Evolutionary conservation across 1,284 basidiomycete genomes (phyloP).

Genomic region (Stygiomarasmius scandens): DNA sequence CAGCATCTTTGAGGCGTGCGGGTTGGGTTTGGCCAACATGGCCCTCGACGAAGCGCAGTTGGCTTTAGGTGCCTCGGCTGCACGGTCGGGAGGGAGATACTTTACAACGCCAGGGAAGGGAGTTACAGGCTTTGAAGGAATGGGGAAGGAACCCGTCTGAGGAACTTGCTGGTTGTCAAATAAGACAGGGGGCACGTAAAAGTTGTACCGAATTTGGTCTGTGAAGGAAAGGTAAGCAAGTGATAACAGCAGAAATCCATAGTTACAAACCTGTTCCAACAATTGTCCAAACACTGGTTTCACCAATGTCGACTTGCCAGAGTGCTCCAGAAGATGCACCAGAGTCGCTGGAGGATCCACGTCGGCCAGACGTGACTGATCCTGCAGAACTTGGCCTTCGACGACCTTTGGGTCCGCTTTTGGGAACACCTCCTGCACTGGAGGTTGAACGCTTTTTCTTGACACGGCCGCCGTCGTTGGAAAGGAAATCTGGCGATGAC

Average conservation of each 20-base stretch:
- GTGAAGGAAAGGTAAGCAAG: slow-evolving; percentile 19
- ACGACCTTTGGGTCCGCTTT: slow-evolving; percentile 63
- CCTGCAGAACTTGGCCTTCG: slow-evolving; percentile 75
- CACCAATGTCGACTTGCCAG: slow-evolving; percentile 87
- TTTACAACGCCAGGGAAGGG: slow-evolving; percentile 85
- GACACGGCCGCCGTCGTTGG: slow-evolving; percentile 80
- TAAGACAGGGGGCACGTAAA: slow-evolving; percentile 85
- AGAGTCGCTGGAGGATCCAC: slow-evolving; percentile 64
- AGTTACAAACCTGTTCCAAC: slow-evolving; percentile 76
- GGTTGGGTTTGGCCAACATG: slow-evolving; percentile 71
- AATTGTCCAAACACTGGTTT: slow-evolving; percentile 92
- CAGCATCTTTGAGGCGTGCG: slow-evolving; percentile 74
- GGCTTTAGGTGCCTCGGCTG: slow-evolving; percentile 70
- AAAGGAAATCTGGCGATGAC: slow-evolving; percentile 65
- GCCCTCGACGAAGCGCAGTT: slow-evolving; percentile 66
- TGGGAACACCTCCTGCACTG: slow-evolving; percentile 66
- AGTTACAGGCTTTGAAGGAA: slow-evolving; percentile 81
- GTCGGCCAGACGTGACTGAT: slow-evolving; percentile 64
- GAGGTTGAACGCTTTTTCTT: slow-evolving; percentile 80
- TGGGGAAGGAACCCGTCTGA: slow-evolving; percentile 69
- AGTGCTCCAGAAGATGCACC: slow-evolving; percentile 76
- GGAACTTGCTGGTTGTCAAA: slow-evolving; percentile 74
- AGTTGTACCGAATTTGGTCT: slow-evolving; percentile 90
- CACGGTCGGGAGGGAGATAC: slow-evolving; percentile 84
- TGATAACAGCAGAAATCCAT: slow-evolving; percentile 7